phyloP scores from a whole-genome alignment of 2,329 filamentous ascomycete genomes.

The Penicillium frequentans region DNA sequence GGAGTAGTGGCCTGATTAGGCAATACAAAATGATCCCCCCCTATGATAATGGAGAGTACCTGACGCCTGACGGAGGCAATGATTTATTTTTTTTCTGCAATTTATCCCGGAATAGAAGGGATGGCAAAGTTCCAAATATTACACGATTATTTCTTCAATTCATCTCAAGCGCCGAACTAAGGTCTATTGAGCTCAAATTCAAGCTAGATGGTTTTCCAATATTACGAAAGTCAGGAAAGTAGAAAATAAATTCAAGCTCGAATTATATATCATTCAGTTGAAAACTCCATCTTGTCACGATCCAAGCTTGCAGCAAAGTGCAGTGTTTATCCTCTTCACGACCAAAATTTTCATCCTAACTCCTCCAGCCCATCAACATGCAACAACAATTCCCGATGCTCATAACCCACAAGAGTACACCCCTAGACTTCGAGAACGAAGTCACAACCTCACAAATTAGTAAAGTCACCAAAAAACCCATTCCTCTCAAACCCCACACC shows the following conservation, averaged over 20 bases:
- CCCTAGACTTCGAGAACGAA: not conserved
- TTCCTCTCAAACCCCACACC: slow-evolving; percentile 20
- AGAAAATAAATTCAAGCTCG: not conserved
- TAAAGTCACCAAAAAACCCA: slow-evolving; percentile 30
- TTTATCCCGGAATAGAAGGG: slow-evolving; percentile 15
- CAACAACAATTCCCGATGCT: not conserved
- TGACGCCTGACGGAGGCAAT: slow-evolving; percentile 56
- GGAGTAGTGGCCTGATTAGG: slow-evolving; percentile 36
- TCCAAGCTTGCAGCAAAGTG: not conserved
- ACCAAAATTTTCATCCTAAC: not conserved
- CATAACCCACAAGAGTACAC: not conserved
- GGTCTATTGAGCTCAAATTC: not conserved
- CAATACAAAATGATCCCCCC: slow-evolving; percentile 25
- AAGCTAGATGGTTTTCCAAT: not conserved
- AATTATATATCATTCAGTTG: not conserved
- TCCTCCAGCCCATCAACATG: not conserved
- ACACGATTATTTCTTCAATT: slow-evolving; percentile 21
- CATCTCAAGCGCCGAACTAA: slow-evolving; percentile 12
- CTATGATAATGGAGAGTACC: slow-evolving; percentile 31
- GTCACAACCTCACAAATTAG: slow-evolving; percentile 35
- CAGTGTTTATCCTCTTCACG: not conserved
- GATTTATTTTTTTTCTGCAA: slow-evolving; percentile 22
- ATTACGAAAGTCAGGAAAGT: not conserved
- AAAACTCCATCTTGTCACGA: not conserved
- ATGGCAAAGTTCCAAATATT: slow-evolving; percentile 14